Conservation (phyloP, 371 early-diverging fungal species). For the Umbelopsis sp. region DNA sequence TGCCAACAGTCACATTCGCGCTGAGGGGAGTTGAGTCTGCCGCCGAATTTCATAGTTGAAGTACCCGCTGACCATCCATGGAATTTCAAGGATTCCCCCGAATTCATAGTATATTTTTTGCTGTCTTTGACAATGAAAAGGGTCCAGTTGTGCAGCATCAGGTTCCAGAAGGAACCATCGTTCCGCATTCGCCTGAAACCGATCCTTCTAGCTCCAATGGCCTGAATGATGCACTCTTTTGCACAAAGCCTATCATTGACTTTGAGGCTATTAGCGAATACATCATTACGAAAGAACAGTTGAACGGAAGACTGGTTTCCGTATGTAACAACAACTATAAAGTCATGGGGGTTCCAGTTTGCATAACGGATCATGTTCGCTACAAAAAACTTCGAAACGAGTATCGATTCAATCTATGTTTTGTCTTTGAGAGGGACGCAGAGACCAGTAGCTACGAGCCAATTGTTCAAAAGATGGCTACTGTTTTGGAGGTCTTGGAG, state of each 20-base stretch:
- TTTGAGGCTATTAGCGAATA: conserved; percentile 89
- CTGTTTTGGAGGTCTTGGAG: conserved; percentile 76
- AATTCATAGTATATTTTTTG: conserved; percentile 80
- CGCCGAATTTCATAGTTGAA: background rate
- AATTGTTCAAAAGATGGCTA: conserved; percentile 80
- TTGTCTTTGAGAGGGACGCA: conserved; percentile 85
- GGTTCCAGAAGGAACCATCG: conserved; percentile 81
- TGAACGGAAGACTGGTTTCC: conserved; percentile 81
- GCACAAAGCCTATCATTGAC: conserved; percentile 61
- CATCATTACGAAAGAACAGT: conserved; percentile 82
- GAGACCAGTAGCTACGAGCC: conserved; percentile 80
- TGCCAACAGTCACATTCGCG: background rate
- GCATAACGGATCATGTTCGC: conserved; percentile 69
- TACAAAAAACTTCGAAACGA: conserved; percentile 74
- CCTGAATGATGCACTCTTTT: conserved; percentile 20
- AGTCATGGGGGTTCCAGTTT: conserved; percentile 80
- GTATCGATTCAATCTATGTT: conserved; percentile 86
- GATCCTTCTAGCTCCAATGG: conserved; percentile 13
- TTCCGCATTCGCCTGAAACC: conserved; percentile 24
- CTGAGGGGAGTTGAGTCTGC: background rate
- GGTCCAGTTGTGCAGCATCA: conserved; percentile 86
- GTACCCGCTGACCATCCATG: conserved; percentile 27
- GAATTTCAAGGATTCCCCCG: conserved; percentile 75
- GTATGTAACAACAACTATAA: conserved; percentile 73
- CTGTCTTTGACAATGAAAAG: conserved; percentile 82